These are phyloP conservation scores for Paspalum notatum DNA, from an alignment of 176 grass and related monocot species.

Conservation along the genomic window DNA sequence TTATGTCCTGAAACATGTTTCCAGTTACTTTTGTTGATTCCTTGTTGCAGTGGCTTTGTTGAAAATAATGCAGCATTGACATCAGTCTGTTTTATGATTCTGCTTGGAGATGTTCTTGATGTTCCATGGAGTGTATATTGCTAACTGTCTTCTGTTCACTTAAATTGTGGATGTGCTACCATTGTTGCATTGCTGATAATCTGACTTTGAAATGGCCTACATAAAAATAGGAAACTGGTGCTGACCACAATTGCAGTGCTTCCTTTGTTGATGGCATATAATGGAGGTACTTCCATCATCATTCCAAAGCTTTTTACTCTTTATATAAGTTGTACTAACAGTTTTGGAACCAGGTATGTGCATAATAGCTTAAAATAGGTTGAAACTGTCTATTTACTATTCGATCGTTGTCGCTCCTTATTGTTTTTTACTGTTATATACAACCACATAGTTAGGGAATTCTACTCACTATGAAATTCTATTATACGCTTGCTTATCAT, in stretches of 20 bases:
- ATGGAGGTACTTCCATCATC: conserved; percentile 91
- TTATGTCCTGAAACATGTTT: too few relatives aligned
- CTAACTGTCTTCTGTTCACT: conserved; percentile 27
- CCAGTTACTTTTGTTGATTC: conserved; percentile 1
- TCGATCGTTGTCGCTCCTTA: not conserved
- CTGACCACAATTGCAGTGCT: conserved; percentile 85
- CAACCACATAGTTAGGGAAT: too few relatives aligned
- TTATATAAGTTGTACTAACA: conserved; percentile 79
- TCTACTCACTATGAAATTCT: not conserved
- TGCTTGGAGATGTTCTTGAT: conserved; percentile 99
- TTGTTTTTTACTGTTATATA: not conserved
- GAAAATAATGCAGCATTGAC: conserved; percentile 97
- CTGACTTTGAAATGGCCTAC: conserved; percentile 36
- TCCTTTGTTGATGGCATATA: conserved; percentile 98
- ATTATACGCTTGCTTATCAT: not conserved
- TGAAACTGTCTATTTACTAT: conserved; percentile 6
- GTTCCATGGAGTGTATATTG: conserved; percentile 97
- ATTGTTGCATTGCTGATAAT: conserved; percentile 19
- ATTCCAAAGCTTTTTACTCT: conserved; percentile 85
- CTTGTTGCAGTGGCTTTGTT: conserved; percentile 94
- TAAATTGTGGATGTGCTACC: not conserved
- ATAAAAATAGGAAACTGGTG: conserved; percentile 76
- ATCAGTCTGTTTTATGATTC: conserved; percentile 98
- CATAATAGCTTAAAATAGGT: too few relatives aligned
- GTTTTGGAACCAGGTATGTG: conserved; percentile 88